Base-by-base conservation (phyloP, 2,329 filamentous ascomycete genomes). In the Thielaviopsis ethacetica region DNA sequence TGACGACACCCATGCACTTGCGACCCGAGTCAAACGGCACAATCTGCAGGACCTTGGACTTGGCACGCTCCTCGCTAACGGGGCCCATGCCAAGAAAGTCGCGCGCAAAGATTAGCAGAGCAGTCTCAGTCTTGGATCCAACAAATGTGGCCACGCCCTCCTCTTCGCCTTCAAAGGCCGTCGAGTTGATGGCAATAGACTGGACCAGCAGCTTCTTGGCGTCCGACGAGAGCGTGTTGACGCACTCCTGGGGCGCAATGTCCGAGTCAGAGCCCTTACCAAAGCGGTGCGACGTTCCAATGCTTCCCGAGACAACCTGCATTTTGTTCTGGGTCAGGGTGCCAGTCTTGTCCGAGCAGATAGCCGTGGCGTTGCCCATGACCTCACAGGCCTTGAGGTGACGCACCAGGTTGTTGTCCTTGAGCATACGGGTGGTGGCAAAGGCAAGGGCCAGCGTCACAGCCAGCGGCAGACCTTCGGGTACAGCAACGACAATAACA, bases 391-490 rank as follows among this genome's bases (percentile, higher is more conserved):
- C 84, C 66, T 86, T 85, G 59, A 90, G 76, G 60, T 88, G 83
- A 41, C 86, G 82, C 52, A 89, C 85, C 61, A 90, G 71, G 65
- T 89, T 89, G 71, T 86, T 86, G 69, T 89, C 85, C 65, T 81
- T 85, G 61, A 88, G 71, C 86, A 89, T 89, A 59, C 83, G 80
- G 12, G 82, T 87, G 1, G 85, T 89, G 4, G 86, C 86, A 68
- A 88, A 89, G 10, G 85, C 86, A 52, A 90, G 72, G 17, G 86
- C 85, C 26, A 90, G 73, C 0, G 86, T 90, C n/a, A 89, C 86
- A 21, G 86, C 86, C 53, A 90, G 75, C 4, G 86, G 86, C 34
- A 90, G 75, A 54, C 86, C 86, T 73, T 90, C 86, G 4, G 86
- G 86, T 53, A 90, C 85, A 38, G 86, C 86, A 56, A 90, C 85